Base-by-base conservation (phyloP, 73 alveolate species). In the Symbiodinium natans region DNA sequence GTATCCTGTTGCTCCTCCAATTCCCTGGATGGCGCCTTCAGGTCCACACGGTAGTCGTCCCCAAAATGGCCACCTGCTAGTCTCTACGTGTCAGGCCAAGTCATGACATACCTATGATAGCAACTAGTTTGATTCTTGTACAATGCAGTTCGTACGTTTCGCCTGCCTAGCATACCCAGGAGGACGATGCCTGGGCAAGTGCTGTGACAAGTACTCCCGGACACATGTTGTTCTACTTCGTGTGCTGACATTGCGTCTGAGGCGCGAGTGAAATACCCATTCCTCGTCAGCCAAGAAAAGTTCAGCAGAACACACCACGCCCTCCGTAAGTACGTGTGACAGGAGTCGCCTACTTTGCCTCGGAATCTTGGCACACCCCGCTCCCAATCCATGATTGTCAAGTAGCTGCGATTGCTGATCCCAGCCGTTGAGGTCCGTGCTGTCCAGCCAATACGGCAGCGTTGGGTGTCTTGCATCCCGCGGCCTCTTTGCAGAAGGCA, bases 381-480 rank as follows among this genome's bases (percentile, higher is more conserved):
- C 33, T 6, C n/a, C 36, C 82, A n/a, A 63, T 6, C 36, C 82
- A 11, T 63, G 82, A 63, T 19, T 63, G 82, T 6, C 43, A 41
- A 71, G 88, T 17, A 19, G 9, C 97, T 90, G 97, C 29, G 97
- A 90, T 75, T 90, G 97, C 83, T 90, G 97, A 17, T 90, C 97
- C 97, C 97, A 90, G 87, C 97, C 97, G 39, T 90, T 90, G 80
- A 90, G 97, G 80, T 90, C 97, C 25, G 97, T 90, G 42, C 89
- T 68, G 40, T 90, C 97, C 77, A 90, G 39, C 97, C 97, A 90
- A 41, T 56, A 90, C 13, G 97, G 97, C 97, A 90, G 40, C 75
- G 36, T 43, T 27, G 97, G 97, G 56, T 90, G 48, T 42, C 88
- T 68, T 13, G 97, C 97, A 33, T 90, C 97, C 40, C 97, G 85